Conservation (phyloP, 139 green algal genomes). For the Tetradesmus lagerheimii region DNA sequence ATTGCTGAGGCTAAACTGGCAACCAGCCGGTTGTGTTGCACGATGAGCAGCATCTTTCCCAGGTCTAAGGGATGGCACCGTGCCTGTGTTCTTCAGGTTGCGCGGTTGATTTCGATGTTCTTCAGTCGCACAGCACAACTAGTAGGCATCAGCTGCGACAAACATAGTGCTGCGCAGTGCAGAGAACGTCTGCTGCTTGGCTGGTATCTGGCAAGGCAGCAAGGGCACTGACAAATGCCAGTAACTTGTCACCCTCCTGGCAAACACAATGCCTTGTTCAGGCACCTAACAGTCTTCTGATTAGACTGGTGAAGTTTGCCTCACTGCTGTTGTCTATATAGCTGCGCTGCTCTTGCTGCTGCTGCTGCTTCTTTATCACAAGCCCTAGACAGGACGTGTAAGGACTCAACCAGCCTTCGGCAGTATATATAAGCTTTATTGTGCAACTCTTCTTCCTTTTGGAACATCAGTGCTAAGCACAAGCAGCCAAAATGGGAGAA, state of each 20-base stretch:
- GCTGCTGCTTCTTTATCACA: background rate
- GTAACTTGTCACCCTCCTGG: background rate
- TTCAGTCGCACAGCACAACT: too few species aligned
- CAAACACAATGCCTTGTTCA: too few species aligned
- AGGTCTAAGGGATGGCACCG: too few species aligned
- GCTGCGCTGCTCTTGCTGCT: background rate
- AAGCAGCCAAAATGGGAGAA: constrained; percentile 76
- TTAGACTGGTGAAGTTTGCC: background rate
- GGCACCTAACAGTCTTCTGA: too few species aligned
- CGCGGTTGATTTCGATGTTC: too few species aligned
- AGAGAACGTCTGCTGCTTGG: too few species aligned
- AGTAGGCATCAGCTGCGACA: too few species aligned
- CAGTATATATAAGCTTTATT: too few species aligned
- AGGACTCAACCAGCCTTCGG: background rate
- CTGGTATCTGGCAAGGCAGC: background rate
- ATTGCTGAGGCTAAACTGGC: background rate
- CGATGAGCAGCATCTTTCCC: background rate
- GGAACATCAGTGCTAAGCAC: background rate
- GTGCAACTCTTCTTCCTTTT: too few species aligned
- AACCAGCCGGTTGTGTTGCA: background rate
- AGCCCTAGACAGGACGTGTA: background rate
- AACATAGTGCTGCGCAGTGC: too few species aligned
- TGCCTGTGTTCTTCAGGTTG: too few species aligned
- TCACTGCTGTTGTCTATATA: background rate
- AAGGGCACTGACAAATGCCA: background rate